These are phyloP conservation scores for Fusarium coicis DNA, from an alignment of 2,329 filamentous ascomycete species.

Conservation along the genomic window DNA sequence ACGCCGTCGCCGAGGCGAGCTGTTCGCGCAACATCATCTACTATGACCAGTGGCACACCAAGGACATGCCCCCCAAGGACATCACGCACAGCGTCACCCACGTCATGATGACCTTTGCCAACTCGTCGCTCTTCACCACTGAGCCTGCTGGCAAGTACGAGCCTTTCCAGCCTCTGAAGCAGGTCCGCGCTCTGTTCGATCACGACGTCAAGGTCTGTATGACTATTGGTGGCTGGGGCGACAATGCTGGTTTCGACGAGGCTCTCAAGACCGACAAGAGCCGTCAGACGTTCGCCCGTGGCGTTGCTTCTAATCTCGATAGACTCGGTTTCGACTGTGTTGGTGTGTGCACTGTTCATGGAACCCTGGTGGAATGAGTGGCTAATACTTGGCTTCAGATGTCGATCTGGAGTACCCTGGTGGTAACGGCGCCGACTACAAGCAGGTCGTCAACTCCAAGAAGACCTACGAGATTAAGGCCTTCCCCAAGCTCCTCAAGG, in stretches of 20 bases:
- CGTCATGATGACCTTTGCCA: conserved; percentile 66
- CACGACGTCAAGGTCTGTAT: conserved; percentile 68
- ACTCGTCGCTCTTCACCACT: conserved; percentile 60
- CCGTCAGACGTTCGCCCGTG: conserved; percentile 65
- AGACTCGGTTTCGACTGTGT: conserved; percentile 69
- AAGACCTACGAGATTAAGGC: conserved; percentile 70
- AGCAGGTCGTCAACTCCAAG: conserved; percentile 65
- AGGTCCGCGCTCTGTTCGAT: conserved; percentile 63
- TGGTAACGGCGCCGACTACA: conserved; percentile 78
- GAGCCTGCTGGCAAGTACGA: conserved; percentile 53
- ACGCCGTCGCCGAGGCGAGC: conserved; percentile 14
- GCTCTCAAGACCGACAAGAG: conserved; percentile 59
- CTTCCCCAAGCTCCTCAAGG: conserved; percentile 69
- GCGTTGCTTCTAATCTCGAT: conserved; percentile 65
- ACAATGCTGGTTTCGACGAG: conserved; percentile 64
- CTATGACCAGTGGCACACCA: conserved; percentile 58
- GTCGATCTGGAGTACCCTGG: conserved; percentile 74
- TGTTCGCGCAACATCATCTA: conserved; percentile 54
- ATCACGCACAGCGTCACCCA: conserved; percentile 61
- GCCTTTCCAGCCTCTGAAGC: conserved; percentile 64
- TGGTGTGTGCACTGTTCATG: no score
- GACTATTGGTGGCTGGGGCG: conserved; percentile 74
- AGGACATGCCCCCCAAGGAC: conserved; percentile 49
- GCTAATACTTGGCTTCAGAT: conserved; percentile 51
- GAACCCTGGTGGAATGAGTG: no score